Base-by-base conservation (phyloP, 2,329 filamentous ascomycete species). In the Colletotrichum chrysophilum region DNA sequence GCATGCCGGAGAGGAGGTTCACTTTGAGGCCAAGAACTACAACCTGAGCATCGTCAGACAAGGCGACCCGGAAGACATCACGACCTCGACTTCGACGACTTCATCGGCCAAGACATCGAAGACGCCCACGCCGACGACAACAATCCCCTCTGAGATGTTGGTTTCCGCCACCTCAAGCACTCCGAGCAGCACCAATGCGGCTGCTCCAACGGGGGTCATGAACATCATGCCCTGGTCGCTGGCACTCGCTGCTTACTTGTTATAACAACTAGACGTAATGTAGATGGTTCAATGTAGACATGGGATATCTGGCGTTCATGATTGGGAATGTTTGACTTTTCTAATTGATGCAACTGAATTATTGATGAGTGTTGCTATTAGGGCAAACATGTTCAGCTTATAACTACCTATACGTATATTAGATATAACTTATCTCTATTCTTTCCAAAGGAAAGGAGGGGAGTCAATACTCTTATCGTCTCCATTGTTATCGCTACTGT, bases 1-100 rank as follows among this genome's bases (percentile, higher is more conserved):
- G 64, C 74, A 76, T 18, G 74, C 74, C 4, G 60, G 56, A 3
- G 74, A 52, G 12, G 74, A 76, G 32, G 60, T 69, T 26, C 74
- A 74, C 32, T 76, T 76, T 18, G 74, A 76, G 38, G 74, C 64
- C 48, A 76, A 36, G 24, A 76, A 76, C 48, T 76, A 76, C 24
- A 76, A 66, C 14, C 36, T 76, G 56, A 73, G 71, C 18, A 66
- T 76, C 21, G 70, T 76, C n/a, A 38, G 74, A 55, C 74, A 76
- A 5, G 74, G 74, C 4, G 74, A 76, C 36, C 74, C 74, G 7
- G 74, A 76, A 52, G 74, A 76, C 3, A 56, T 32, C 10, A 32
- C 58, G 10, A 56, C 73, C 5, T 32, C 56, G 28, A 43, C 58
- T 3, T 64, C 48, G 4, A 55, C 74, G 3, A 65, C 56, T 2